phyloP scores from a whole-genome alignment of 331 rosid genomes.

The Acacia pycnantha region DNA sequence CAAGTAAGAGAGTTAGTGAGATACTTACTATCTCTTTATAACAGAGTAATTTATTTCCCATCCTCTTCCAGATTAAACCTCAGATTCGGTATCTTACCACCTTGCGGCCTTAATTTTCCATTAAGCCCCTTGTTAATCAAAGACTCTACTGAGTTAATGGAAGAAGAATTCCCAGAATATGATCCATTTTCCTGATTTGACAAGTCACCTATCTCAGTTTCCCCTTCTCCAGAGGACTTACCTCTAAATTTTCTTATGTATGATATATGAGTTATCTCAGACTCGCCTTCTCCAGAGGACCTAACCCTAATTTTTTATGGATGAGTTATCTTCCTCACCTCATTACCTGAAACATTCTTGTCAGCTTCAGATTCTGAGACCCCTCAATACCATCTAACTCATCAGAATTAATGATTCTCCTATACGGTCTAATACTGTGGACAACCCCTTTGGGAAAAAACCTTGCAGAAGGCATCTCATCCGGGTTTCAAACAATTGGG shows the following conservation, averaged over 20 bases:
- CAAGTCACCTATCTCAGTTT: constrained; percentile 16
- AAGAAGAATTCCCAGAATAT: constrained; percentile 32
- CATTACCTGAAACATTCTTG: background rate
- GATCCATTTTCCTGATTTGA: constrained; percentile 1
- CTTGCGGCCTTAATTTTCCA: no score
- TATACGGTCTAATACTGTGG: constrained; percentile 32
- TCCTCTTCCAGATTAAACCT: no score
- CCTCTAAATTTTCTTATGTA: background rate
- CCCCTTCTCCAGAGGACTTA: constrained; percentile 22
- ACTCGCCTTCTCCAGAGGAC: constrained; percentile 18
- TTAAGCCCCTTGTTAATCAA: background rate
- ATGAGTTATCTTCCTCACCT: constrained; percentile 11
- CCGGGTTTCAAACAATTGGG: no score
- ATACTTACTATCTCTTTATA: no score
- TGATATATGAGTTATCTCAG: background rate
- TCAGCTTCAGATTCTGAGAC: constrained; percentile 12
- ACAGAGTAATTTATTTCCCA: no score
- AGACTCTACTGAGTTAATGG: background rate
- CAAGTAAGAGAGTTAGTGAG: no score
- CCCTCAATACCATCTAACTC: constrained; percentile 31
- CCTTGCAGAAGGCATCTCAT: no score
- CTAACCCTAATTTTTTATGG: constrained; percentile 20
- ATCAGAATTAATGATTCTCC: no score
- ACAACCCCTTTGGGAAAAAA: no score
- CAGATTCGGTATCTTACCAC: no score